Conservation (phyloP, 352 stramenopile species). For the Phytophthora citricola region DNA sequence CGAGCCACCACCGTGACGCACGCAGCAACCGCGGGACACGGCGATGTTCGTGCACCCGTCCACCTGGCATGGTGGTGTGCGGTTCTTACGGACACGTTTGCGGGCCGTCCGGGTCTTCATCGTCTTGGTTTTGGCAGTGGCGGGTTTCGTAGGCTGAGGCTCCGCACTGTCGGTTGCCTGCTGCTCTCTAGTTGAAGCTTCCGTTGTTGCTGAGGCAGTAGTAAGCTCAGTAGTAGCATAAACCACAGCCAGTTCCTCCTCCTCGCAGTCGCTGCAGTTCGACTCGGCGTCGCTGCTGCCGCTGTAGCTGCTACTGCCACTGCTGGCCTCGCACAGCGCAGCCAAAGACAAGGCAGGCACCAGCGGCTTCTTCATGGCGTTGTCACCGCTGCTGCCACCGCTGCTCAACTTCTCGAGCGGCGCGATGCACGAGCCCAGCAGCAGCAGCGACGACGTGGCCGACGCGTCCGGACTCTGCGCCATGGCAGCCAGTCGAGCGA, state of each 20-base stretch:
- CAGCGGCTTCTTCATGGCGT: constrained; percentile 9
- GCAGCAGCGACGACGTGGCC: constrained; percentile 40
- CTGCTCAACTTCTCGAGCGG: constrained; percentile 40
- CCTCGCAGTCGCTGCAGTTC: constrained; percentile 18
- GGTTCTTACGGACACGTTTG: constrained; percentile 41
- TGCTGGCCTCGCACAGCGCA: constrained; percentile 32
- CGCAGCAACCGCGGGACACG: constrained; percentile 52
- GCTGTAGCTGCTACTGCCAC: constrained; percentile 20
- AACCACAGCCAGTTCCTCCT: constrained; percentile 3
- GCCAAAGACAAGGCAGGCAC: constrained; percentile 25
- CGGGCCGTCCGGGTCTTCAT: constrained; percentile 12
- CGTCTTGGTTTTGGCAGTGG: neutral
- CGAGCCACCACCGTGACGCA: neutral
- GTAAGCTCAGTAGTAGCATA: neutral
- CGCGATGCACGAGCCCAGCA: constrained; percentile 50
- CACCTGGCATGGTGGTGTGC: constrained; percentile 64
- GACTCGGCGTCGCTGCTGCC: constrained; percentile 7
- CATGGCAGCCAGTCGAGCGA: constrained; percentile 29
- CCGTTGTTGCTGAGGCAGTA: neutral
- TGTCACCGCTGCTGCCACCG: neutral
- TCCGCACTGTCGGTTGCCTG: neutral
- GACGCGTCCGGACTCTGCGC: constrained; percentile 30
- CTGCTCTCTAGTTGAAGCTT: constrained; percentile 7
- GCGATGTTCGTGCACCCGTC: constrained; percentile 71
- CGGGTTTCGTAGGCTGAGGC: neutral